Evolutionary conservation across 106 monocot species (phyloP), one percentile per base, ranked within the genome.

Genomic region (Dioscorea zingiberensis): DNA sequence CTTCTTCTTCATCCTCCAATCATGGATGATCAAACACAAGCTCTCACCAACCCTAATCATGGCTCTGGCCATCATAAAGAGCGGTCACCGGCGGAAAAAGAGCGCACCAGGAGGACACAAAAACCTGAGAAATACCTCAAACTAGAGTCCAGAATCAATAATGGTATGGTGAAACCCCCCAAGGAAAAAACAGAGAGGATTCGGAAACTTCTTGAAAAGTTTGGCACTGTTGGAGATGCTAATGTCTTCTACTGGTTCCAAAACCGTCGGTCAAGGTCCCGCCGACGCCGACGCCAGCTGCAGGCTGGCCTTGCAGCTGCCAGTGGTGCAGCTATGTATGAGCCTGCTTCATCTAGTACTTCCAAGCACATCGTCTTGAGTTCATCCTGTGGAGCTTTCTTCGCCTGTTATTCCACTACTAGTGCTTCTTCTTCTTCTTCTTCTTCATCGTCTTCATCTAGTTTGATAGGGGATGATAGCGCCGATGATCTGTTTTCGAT

Each of bases 171-270:
- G 18, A 98, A 98, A 63, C 97, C 97, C 0, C 77, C 92, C 17
- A 93, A 92, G 74, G 86, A 89, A 9, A 92, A 98, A 70, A 98
- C 93, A 0, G 86, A 82, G 27, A 56, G 84, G 67, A 98, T 98
- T 55, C 76, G 97, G 21, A 84, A 74, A 71, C 77, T 89, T 13
- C 93, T 98, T 14, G 93, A 98, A 66, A 81, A 78, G 61, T 98
- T 86, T 58, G 97, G 97, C 6, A n/a, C 92, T 0, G 93, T 98
- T 47, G 93, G 92, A 2, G 97, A 98, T 32, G 92, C 97, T 48
- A 98, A 98, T 61, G 93, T 98, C 29, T 98, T 98, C 81, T 98
- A 98, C 86, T 98, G 97, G 97, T 98, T 98, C 72, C 97, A 98
- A 71, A 98, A 98, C 81, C 78, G 97, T 25, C 85, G 97, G 49